Evolutionary conservation across 768 basidiomycete species (phyloP).

Genomic region (Suillus bovinus): DNA sequence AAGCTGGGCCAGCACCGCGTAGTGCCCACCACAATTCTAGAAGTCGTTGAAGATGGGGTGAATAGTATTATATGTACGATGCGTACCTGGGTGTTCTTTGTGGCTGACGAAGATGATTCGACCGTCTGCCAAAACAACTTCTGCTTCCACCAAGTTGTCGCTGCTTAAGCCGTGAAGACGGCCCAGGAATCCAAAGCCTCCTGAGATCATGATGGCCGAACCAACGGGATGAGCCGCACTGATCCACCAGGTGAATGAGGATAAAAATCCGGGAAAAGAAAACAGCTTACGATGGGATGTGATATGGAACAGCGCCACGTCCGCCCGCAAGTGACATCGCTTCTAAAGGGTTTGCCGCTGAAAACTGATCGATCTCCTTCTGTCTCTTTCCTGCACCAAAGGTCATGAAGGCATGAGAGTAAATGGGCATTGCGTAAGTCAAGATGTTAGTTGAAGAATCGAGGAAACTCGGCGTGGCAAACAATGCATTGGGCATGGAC

Average conservation of each 20-base stretch:
- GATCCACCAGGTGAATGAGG: slow-evolving; percentile 9
- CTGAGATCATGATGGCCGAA: slow-evolving; percentile 78
- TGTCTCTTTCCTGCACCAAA: slow-evolving; percentile 86
- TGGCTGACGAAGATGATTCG: slow-evolving; percentile 78
- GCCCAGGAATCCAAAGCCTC: slow-evolving; percentile 88
- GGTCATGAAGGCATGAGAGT: slow-evolving; percentile 77
- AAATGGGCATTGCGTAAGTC: slow-evolving; percentile 55
- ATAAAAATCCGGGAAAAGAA: slow-evolving; percentile 10
- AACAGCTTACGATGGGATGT: slow-evolving; percentile 69
- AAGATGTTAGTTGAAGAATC: slow-evolving; percentile 40
- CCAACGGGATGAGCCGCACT: slow-evolving; percentile 82
- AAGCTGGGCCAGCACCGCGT: slow-evolving; percentile 78
- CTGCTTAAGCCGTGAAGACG: slow-evolving; percentile 83
- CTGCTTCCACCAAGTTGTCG: slow-evolving; percentile 89
- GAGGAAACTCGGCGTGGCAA: slow-evolving; percentile 35
- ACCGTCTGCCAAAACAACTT: slow-evolving; percentile 91
- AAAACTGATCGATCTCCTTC: slow-evolving; percentile 80
- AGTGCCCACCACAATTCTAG: slow-evolving; percentile 88
- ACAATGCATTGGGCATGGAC: slow-evolving; percentile 32
- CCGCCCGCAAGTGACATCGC: slow-evolving; percentile 52
- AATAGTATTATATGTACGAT: slow-evolving; percentile 14
- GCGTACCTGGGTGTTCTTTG: slow-evolving; percentile 64
- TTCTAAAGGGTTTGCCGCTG: slow-evolving; percentile 65
- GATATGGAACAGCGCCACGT: slow-evolving; percentile 67
- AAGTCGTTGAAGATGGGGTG: background rate